phyloP scores from a whole-genome alignment of 1,139 yeast genomes.

The Pneumocystis canis region DNA sequence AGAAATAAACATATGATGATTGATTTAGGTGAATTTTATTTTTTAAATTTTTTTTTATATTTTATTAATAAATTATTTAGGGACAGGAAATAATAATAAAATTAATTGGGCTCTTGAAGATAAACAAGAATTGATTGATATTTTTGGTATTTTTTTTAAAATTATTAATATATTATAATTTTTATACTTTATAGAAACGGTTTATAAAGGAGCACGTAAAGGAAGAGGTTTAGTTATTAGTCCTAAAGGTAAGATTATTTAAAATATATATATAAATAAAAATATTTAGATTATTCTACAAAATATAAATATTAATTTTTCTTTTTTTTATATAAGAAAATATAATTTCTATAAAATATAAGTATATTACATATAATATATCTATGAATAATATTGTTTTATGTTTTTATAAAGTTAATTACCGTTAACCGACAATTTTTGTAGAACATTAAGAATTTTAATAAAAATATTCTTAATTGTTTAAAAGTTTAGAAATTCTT shows the following conservation, averaged over 20 bases:
- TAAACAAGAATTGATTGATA: constrained; percentile 81
- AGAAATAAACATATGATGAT: constrained; percentile 73
- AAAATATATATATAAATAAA: not conserved
- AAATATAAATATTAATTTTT: not conserved
- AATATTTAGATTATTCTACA: constrained; percentile 1
- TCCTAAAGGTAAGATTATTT: not conserved
- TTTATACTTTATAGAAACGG: not conserved
- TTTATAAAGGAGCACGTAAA: not conserved
- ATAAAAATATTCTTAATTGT: not conserved
- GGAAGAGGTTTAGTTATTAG: constrained; percentile 86
- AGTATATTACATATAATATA: too few relatives aligned
- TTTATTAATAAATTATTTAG: constrained; percentile 50
- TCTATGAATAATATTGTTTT: too few relatives aligned
- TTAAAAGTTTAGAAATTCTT: not conserved
- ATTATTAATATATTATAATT: constrained; percentile 75
- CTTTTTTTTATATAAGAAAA: not conserved
- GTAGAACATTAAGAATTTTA: not conserved
- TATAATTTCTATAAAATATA: too few relatives aligned
- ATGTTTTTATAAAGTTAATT: too few relatives aligned
- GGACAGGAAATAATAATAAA: constrained; percentile 94
- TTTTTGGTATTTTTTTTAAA: constrained; percentile 74
- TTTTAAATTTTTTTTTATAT: not conserved
- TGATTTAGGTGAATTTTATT: not conserved
- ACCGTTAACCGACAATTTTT: not conserved
- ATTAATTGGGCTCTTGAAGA: constrained; percentile 65